phyloP scores from a whole-genome alignment of 176 grass and related monocot genomes.

The Oryza meyeriana region DNA sequence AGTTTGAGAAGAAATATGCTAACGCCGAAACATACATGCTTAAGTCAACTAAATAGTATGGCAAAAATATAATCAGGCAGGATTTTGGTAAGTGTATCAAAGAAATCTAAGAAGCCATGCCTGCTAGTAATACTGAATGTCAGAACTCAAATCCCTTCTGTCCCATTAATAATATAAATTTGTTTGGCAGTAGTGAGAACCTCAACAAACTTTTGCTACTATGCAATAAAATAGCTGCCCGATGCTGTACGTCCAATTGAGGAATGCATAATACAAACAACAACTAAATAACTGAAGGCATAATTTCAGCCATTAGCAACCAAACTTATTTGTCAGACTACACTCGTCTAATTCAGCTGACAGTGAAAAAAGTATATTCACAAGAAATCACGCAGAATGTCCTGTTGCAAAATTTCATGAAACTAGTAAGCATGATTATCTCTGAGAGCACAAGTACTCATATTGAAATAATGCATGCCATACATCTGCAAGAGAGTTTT shows the following conservation, averaged over 20 bases:
- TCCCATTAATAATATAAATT: conserved; percentile 9
- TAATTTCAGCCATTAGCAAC: background rate
- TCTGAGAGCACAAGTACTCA: background rate
- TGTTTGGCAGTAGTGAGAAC: conserved; percentile 16
- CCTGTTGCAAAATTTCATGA: conserved; percentile 5
- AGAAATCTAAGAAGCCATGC: background rate
- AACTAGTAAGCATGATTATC: conserved; percentile 12
- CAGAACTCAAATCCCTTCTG: background rate
- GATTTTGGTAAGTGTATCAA: conserved; percentile 1
- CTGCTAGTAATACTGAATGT: background rate
- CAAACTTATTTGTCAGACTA: background rate
- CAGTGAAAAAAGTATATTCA: conserved; percentile 8
- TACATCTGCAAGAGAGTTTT: background rate
- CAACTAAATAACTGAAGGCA: background rate
- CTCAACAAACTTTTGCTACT: conserved; percentile 2
- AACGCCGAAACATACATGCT: background rate
- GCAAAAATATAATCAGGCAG: conserved; percentile 6
- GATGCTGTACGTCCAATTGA: background rate
- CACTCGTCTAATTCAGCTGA: conserved; percentile 4
- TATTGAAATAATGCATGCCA: background rate
- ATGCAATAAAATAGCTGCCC: background rate
- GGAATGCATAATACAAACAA: background rate
- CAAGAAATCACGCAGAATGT: background rate
- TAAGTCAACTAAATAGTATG: conserved; percentile 15
- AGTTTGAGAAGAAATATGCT: conserved; percentile 10